Evolutionary conservation across 179 eudicot genomes (phyloP), one percentile per base, ranked within the genome.

Genomic region (Gypsophila paniculata): DNA sequence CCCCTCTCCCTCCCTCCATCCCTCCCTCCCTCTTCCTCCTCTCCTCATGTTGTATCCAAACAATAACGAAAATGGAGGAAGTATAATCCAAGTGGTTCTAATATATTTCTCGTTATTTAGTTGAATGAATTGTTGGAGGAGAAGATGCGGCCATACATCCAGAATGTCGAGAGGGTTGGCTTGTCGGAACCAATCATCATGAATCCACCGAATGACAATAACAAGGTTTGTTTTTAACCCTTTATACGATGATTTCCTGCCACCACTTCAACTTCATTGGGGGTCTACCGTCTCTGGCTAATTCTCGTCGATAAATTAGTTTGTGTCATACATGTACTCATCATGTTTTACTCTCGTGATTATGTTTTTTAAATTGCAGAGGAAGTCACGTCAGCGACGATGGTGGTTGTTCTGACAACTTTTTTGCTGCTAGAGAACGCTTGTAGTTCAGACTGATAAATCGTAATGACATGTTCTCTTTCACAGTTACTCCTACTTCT

Each of bases 111-210:
- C 65, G 46, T 46, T 72, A 78, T 75, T 42, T 83, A 93, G 96
- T 70, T 89, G 80, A 91, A 83, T 63, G 90, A 89, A 77, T 79
- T 91, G 86, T 69, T 93, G 84, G 88, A 91, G 57, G 91, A 91
- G 86, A 93, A 86, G 80, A 84, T 88, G 71, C 82, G 79, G 57
- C 93, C 98, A 14, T 91, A 80, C 71, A 75, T 93, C 71, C 85
- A 91, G 73, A 84, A 84, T 65, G 70, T 79, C 2, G 95, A 87
- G 62, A 83, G 57, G 61, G 71, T 52, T 49, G 87, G 82, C 63
- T 84, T 91, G 58, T 86, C 93, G 62, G 83, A 75, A 79, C 98
- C 93, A 55, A 93, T 93, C 71, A 58, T 90, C 72, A 75, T 85
- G 61, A 87, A 76, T 61, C 69, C 90, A 61, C 80, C 77, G 25